Base-by-base conservation (phyloP, 495 filamentous ascomycete genomes). In the Aspergillus ellipticus region DNA sequence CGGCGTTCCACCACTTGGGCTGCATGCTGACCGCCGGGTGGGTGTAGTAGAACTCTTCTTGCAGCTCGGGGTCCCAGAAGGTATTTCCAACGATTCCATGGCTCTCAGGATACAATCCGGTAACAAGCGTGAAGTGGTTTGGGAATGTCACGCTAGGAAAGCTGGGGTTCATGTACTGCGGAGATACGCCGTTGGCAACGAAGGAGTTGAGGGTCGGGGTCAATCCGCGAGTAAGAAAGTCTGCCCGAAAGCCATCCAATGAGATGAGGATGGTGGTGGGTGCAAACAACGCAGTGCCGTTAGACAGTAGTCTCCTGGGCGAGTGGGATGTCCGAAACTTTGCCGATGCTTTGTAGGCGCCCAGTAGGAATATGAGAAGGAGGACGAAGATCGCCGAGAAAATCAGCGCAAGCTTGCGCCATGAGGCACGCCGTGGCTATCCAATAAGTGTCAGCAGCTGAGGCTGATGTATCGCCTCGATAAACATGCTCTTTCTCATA, bases 81-180 rank as follows among this genome's bases (percentile, higher is more conserved):
- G 82, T 89, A 59, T 99, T 99, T 1, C 90, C 90, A 0, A 99
- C 92, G 6, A 99, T 78, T 1, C 94, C 94, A 69, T 99, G 94
- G 47, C 84, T 86, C 65, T 97, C 94, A 0, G 94, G 94, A 66
- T 96, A 89, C 20, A 99, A 70, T 0, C 94, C 94, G 0, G 94
- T 97, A 3, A 89, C 90, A 29, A 99, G 78, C 0, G 94, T 97
- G 73, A 90, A 96, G 65, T 99, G 94, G 66, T 99, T 99, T 37
- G 94, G 94, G 65, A 99, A 99, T 2, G 94, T 99, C 20, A 99
- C 90, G 52, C 89, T 93, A 1, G 94, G 94, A 64, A 99, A 99
- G 56, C 89, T 89, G 0, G 94, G 95, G 8, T 80, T 79, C 90
- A 99, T 96, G 66, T 92, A 96, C 52, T 80, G 79, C 8, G 94